phyloP scores from a whole-genome alignment of 1,284 basidiomycete genomes.

The Trichosporon sp. region DNA sequence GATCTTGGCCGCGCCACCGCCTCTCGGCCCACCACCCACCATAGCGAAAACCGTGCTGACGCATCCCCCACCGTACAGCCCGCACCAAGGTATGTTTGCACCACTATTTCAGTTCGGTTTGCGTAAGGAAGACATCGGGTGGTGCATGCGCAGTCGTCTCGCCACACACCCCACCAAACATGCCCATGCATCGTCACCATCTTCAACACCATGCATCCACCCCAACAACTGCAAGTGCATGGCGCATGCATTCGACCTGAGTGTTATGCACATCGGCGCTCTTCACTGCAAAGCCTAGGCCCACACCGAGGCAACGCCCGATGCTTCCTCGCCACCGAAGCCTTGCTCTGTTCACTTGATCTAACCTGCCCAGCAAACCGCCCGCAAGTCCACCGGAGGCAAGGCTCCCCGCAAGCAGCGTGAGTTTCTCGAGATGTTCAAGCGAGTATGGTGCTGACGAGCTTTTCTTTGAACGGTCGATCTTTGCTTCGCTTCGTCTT shows the following conservation, averaged over 20 bases:
- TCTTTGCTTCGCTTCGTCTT: neutral
- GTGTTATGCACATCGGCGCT: neutral
- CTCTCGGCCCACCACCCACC: neutral
- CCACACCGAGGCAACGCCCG: neutral
- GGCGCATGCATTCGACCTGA: neutral
- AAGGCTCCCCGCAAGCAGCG: slow-evolving; percentile 57
- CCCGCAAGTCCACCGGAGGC: slow-evolving; percentile 61
- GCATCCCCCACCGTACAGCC: slow-evolving; percentile 13
- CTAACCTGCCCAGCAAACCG: slow-evolving; percentile 55
- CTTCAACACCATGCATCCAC: neutral
- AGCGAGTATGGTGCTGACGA: slow-evolving; percentile 1
- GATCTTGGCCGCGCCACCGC: neutral
- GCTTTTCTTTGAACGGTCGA: neutral
- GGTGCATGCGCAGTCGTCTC: neutral
- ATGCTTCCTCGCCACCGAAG: neutral
- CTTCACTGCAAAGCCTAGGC: neutral
- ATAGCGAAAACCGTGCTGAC: slow-evolving; percentile 6
- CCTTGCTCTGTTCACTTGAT: neutral
- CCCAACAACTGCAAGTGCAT: neutral
- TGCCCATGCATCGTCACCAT: neutral
- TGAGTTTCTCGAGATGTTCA: slow-evolving; percentile 23
- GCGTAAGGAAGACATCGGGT: neutral
- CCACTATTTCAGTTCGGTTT: neutral
- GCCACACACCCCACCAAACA: neutral
- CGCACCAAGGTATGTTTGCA: slow-evolving; percentile 20